Base-by-base conservation (phyloP, 345 rosid species). In the Noccaea bulbosa region DNA sequence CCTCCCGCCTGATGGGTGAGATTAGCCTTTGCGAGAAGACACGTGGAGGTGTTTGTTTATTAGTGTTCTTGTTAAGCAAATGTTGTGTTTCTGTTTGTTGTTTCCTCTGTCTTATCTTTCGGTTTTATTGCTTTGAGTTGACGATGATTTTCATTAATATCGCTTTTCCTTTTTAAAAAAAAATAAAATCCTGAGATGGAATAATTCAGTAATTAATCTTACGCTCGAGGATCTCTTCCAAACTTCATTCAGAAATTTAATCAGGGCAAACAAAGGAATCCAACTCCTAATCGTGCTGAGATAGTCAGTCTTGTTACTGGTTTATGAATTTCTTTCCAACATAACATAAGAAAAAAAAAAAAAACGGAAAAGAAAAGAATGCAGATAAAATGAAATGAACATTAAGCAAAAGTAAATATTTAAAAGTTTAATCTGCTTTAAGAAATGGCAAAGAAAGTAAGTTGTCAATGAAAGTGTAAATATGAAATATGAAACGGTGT, bases 41-140 rank as follows among this genome's bases (percentile, higher is more conserved):
- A 57, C 65, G 67, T 67, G 33, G 17, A 67, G 12, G 71, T 70
- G 33, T 50, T 59, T 70, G 33, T 50, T 59, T 11, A 27, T 22
- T 11, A 32, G 7, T 44, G 7, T 44, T 43, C 32, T 17, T 47
- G 46, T 27, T 62, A 48, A 14, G 39, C 72, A 43, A 34, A 11
- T 39, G 51, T 47, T 56, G 71, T 44, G 39, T 35, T 62, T 62
- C 17, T 43, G 8, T 44, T 20, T 47, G 55, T 62, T 34, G 53
- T 48, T 57, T 62, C 39, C 22, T 60, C 34, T 63, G 49, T 63
- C 54, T 54, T 45, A 20, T 62, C 38, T 7, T 53, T 55, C 5
- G 41, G 20, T 27, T 62, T 32, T n/a, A 5, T 35, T 22, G 37
- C 44, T 44, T 70, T 45, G 60, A 38, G 7, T 70, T 45, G 60